Conservation (phyloP, 768 basidiomycete genomes). For the Termitomyces sp. region DNA sequence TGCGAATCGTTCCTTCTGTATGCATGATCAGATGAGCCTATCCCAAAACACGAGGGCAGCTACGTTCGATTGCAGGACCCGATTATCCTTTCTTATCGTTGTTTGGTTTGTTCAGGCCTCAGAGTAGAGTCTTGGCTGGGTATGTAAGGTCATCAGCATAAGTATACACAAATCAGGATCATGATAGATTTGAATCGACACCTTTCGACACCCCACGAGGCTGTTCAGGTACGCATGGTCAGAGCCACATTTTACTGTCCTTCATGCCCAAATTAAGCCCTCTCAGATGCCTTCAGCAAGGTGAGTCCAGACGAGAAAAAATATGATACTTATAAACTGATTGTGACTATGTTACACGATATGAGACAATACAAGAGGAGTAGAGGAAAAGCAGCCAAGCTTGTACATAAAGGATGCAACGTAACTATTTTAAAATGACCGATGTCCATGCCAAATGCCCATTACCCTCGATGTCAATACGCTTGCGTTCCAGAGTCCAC, state of each 20-base stretch:
- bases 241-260: neutral
- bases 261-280: too few species aligned
- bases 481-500: neutral
- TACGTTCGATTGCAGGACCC: neutral
- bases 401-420: neutral
- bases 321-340: neutral
- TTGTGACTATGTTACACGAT: neutral
- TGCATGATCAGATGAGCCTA: neutral
- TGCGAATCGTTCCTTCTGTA: neutral
- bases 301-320: neutral
- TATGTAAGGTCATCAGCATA: neutral
- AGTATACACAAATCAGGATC: neutral
- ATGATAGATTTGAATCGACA: too few species aligned
- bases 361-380: neutral
- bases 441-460: neutral
- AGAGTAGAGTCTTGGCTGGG: too few species aligned
- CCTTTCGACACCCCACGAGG: too few species aligned
- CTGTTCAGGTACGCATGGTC: neutral
- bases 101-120: neutral
- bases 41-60: neutral
- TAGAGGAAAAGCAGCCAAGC: neutral
- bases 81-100: neutral
- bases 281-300: neutral
- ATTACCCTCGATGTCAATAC: neutral
- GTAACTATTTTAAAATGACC: neutral